These are phyloP conservation scores for Pleurotus sapidus DNA, from an alignment of 768 basidiomycete genomes.

Conservation along the genomic window DNA sequence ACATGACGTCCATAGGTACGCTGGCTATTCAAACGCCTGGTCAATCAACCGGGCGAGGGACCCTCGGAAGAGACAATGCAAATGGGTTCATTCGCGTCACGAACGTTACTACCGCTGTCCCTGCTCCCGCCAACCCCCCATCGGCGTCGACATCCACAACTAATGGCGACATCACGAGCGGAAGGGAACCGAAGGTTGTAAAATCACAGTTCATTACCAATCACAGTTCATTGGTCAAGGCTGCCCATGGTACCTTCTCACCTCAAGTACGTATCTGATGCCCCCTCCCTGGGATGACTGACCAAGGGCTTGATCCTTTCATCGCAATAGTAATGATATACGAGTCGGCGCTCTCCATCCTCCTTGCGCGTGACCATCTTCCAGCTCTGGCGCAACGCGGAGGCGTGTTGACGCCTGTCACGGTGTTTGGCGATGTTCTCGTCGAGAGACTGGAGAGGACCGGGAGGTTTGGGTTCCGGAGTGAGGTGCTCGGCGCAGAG, in stretches of 20 bases:
- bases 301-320: neutral
- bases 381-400: slow-evolving; percentile 59
- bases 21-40: slow-evolving; percentile 47
- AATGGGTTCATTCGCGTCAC: slow-evolving; percentile 59
- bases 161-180: too few species aligned
- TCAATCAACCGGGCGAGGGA: slow-evolving; percentile 56
- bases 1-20: slow-evolving; percentile 40
- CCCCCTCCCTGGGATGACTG: neutral
- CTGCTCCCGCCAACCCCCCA: slow-evolving; percentile 16
- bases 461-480: slow-evolving; percentile 56
- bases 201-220: slow-evolving; percentile 23
- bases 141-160: too few species aligned
- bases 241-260: slow-evolving; percentile 73
- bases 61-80: slow-evolving; percentile 62
- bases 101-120: slow-evolving; percentile 67
- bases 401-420: slow-evolving; percentile 81
- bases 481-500: slow-evolving; percentile 27
- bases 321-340: slow-evolving; percentile 61
- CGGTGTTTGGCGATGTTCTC: slow-evolving; percentile 76
- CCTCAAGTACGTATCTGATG: slow-evolving; percentile 40
- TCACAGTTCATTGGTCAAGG: slow-evolving; percentile 63
- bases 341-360: slow-evolving; percentile 73
- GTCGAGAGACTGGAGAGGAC: slow-evolving; percentile 62
- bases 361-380: slow-evolving; percentile 53
- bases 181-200: too few species aligned